Evolutionary conservation across 2,329 filamentous ascomycete genomes (phyloP).

Genomic region (Atkinsonella hypoxylon): DNA sequence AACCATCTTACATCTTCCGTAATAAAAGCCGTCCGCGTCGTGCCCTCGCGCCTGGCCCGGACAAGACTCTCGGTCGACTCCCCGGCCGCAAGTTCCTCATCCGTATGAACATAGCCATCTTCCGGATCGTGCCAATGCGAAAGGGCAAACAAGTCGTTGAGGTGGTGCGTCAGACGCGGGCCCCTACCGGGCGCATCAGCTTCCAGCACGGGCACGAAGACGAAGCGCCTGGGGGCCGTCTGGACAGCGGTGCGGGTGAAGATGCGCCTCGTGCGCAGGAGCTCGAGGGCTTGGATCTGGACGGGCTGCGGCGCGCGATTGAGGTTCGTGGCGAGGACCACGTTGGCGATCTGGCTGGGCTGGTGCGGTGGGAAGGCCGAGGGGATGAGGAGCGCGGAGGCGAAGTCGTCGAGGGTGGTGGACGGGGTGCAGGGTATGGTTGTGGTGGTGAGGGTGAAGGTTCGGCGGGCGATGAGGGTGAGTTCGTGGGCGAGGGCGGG

Average conservation of each 20-base stretch:
- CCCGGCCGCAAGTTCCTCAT: slow-evolving; percentile 37
- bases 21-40: slow-evolving; percentile 22
- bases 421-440: slow-evolving; percentile 60
- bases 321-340: slow-evolving; percentile 72
- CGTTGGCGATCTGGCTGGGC: slow-evolving; percentile 54
- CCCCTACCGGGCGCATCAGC: slow-evolving; percentile 30
- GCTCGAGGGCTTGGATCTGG: slow-evolving; percentile 69
- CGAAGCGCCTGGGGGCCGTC: slow-evolving; percentile 61
- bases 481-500: slow-evolving; percentile 64
- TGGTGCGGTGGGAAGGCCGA: slow-evolving; percentile 15
- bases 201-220: slow-evolving; percentile 64
- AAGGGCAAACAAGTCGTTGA: slow-evolving; percentile 78
- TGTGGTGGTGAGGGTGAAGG: slow-evolving; percentile 60
- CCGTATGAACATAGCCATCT: slow-evolving; percentile 64
- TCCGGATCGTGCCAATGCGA: slow-evolving; percentile 70
- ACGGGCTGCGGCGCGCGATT: slow-evolving; percentile 61
- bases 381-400: slow-evolving; percentile 49
- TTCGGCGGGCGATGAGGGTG: slow-evolving; percentile 54
- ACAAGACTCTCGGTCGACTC: slow-evolving; percentile 35
- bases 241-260: slow-evolving; percentile 66
- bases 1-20: slow-evolving; percentile 19
- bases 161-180: slow-evolving; percentile 40
- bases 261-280: slow-evolving; percentile 69
- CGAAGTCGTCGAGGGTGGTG: slow-evolving; percentile 75
- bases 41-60: slow-evolving; percentile 18